A percentile compares a stretch with the other conserved stretches of the same genome.
Conservation (phyloP, 306 rosid species). For the Vicia faba region DNA sequence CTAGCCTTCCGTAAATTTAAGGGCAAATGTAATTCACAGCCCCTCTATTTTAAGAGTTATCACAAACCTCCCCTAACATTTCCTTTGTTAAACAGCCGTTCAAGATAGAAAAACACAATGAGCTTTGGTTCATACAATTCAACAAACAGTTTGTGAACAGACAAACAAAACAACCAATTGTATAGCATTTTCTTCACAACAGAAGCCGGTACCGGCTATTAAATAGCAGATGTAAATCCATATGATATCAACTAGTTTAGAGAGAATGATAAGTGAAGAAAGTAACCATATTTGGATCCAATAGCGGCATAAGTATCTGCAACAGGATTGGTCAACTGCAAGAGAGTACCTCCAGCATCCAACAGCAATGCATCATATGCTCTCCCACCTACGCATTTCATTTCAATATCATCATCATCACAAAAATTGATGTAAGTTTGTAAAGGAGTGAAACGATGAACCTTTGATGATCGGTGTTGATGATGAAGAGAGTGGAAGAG, state of each 20-base stretch:
- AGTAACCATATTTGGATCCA: conserved; percentile 70
- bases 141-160: too few species aligned
- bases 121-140: too few species aligned
- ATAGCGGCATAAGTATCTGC: conserved; percentile 73
- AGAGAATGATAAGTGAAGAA: not conserved
- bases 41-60: too few species aligned
- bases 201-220: too few species aligned
- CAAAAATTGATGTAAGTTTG: not conserved
- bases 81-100: too few species aligned
- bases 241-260: not conserved
- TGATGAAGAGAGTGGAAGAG: conserved; percentile 45
- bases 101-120: too few species aligned
- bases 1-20: too few species aligned
- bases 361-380: conserved; percentile 76
- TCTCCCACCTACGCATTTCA: conserved; percentile 33
- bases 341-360: conserved; percentile 97
- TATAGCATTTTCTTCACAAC: too few species aligned
- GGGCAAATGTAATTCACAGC: too few species aligned
- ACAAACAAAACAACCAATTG: too few species aligned
- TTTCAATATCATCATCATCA: not conserved
- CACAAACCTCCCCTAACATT: too few species aligned
- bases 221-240: not conserved
- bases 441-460: conserved; percentile 3
- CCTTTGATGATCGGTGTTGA: conserved; percentile 41
- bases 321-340: conserved; percentile 81